Evolutionary conservation across 257 asterid species (phyloP).

Genomic region (Euphrasia confusa): DNA sequence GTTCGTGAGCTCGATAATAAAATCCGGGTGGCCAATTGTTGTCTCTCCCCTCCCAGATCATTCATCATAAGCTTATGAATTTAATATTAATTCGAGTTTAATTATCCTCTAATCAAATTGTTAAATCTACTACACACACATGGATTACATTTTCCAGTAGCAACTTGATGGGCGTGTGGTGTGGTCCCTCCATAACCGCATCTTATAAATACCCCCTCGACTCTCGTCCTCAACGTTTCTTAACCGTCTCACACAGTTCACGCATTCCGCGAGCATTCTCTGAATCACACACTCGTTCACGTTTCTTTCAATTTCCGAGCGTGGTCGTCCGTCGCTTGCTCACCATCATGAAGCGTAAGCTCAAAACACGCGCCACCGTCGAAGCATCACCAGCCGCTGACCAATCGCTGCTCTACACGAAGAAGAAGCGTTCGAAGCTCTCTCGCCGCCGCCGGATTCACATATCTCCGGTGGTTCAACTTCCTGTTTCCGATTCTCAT

Average conservation of each 20-base stretch:
- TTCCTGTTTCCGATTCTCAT: slow-evolving; percentile 26
- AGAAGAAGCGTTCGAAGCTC: slow-evolving; percentile 66
- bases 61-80: too few species aligned
- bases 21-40: too few species aligned
- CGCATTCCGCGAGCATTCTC: slow-evolving; percentile 28
- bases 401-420: slow-evolving; percentile 30
- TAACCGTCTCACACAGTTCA: slow-evolving; percentile 41
- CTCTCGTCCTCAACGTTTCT: slow-evolving; percentile 29
- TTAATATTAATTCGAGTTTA: too few species aligned
- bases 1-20: too few species aligned
- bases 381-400: slow-evolving; percentile 22
- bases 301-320: not conserved
- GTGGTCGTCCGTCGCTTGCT: slow-evolving; percentile 9
- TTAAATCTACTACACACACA: not conserved
- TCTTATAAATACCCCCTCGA: slow-evolving; percentile 36
- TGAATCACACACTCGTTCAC: slow-evolving; percentile 23
- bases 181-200: slow-evolving; percentile 38
- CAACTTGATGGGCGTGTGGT: slow-evolving; percentile 13
- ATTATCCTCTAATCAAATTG: too few species aligned
- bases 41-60: too few species aligned
- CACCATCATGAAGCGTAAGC: slow-evolving; percentile 46
- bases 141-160: not conserved
- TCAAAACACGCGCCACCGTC: slow-evolving; percentile 24
- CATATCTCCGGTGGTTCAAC: slow-evolving; percentile 42
- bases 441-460: slow-evolving; percentile 54